These are phyloP conservation scores for Phellopilus nigrolimitatus DNA, from an alignment of 1,284 basidiomycete species.

Conservation along the genomic window DNA sequence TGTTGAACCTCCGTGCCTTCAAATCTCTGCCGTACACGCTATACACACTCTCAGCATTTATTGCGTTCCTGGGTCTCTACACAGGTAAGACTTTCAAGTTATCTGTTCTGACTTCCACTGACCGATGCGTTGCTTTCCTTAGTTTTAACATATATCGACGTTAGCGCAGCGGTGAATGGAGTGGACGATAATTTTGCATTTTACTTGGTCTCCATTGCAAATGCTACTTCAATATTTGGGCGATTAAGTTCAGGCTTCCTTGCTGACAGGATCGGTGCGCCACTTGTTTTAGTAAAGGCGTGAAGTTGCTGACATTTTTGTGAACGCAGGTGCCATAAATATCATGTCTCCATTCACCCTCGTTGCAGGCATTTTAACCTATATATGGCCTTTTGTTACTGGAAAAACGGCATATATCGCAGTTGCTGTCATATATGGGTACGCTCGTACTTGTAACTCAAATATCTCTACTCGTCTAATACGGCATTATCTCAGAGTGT, in stretches of 20 bases:
- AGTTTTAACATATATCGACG: slow-evolving; percentile 47
- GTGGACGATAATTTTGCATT: slow-evolving; percentile 42
- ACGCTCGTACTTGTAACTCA: background rate
- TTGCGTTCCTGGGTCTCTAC: slow-evolving; percentile 30
- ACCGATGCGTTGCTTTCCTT: too few relatives aligned
- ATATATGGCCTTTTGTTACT: slow-evolving; percentile 30
- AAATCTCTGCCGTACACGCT: slow-evolving; percentile 25
- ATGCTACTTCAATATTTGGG: slow-evolving; percentile 40
- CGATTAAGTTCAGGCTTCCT: slow-evolving; percentile 37
- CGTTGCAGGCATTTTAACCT: slow-evolving; percentile 29
- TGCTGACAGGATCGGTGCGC: slow-evolving; percentile 37
- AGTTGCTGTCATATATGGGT: slow-evolving; percentile 19
- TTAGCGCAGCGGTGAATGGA: slow-evolving; percentile 37
- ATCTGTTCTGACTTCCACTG: too few relatives aligned
- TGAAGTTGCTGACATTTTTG: background rate
- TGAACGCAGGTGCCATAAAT: slow-evolving; percentile 22
- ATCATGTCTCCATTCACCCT: slow-evolving; percentile 30
- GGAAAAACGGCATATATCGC: slow-evolving; percentile 24
- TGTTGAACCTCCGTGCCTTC: slow-evolving; percentile 29
- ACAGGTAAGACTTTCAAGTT: slow-evolving; percentile 24
- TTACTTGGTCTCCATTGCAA: slow-evolving; percentile 47
- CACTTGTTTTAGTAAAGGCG: slow-evolving; percentile 27
- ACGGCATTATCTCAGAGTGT: slow-evolving; percentile 12
- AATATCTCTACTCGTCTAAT: too few relatives aligned
- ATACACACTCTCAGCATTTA: slow-evolving; percentile 24